A percentile compares a stretch with the other conserved stretches of the same genome.
These are phyloP conservation scores for Jatropha curcas DNA, from an alignment of 345 rosid genomes.

Conservation along the genomic window DNA sequence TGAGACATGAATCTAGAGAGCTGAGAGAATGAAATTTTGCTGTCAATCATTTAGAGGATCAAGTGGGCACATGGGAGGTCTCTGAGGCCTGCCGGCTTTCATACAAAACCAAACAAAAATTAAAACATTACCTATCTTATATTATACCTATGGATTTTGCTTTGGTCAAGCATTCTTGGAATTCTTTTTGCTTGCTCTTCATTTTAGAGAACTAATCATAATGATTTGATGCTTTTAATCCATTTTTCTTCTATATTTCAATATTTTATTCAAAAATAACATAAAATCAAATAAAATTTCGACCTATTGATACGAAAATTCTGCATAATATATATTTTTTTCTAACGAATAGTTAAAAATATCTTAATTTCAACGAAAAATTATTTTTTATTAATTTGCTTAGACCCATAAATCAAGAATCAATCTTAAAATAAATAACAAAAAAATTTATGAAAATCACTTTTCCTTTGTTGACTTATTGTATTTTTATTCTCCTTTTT, in stretches of 20 bases:
- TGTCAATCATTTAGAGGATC: not conserved
- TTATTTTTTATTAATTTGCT: too few species aligned
- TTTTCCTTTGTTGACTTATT: too few species aligned
- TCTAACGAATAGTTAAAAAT: too few species aligned
- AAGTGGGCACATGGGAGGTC: conserved; percentile 15
- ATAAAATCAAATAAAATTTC: too few species aligned
- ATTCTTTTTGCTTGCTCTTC: not conserved
- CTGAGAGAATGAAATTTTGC: not conserved
- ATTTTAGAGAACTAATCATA: not conserved
- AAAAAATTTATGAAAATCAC: too few species aligned
- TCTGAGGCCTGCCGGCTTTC: not conserved
- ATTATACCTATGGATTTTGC: not conserved
- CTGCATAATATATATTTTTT: too few species aligned
- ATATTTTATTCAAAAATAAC: too few species aligned
- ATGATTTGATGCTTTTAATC: not conserved
- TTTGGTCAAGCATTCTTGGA: not conserved
- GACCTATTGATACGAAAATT: too few species aligned
- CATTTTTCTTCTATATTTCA: not conserved
- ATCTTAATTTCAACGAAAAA: too few species aligned
- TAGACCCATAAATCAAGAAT: too few species aligned
- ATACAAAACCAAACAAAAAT: not conserved
- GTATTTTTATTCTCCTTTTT: too few species aligned
- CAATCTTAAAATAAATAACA: too few species aligned
- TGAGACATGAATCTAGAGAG: not conserved
- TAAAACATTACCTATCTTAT: not conserved